Evolutionary conservation across 371 early-diverging fungal genomes (phyloP).

Genomic region (Nematocida major): DNA sequence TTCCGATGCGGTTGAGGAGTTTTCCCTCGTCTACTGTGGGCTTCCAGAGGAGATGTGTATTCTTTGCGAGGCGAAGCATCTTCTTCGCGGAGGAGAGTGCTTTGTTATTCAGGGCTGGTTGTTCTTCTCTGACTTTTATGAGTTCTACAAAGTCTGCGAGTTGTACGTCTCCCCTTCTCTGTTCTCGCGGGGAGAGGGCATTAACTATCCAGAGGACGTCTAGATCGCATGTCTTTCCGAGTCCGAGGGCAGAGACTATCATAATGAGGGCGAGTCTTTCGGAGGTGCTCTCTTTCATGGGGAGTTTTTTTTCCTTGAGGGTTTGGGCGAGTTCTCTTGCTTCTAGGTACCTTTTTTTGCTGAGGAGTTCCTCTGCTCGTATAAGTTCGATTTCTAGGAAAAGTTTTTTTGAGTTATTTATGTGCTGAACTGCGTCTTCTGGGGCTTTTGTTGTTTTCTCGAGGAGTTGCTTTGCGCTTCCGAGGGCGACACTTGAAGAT

Average conservation of each 20-base stretch:
- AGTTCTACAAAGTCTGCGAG: conserved; percentile 22
- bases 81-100: not conserved
- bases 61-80: conserved; percentile 17
- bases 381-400: conserved; percentile 15
- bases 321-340: not conserved
- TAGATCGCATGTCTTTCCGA: not conserved
- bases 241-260: not conserved
- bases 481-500: not conserved
- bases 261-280: conserved; percentile 9
- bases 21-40: not conserved
- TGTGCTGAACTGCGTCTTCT: not conserved
- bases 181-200: conserved; percentile 4
- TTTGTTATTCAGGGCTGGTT: not conserved
- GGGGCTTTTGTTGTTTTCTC: not conserved
- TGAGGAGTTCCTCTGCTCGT: conserved; percentile 2
- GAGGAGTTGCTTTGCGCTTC: conserved; percentile 10
- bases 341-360: conserved; percentile 34
- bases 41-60: not conserved
- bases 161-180: not conserved
- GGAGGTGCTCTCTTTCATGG: not conserved
- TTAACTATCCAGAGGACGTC: conserved; percentile 36
- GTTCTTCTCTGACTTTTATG: conserved; percentile 7
- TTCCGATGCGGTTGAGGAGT: conserved; percentile 19
- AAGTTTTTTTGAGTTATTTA: conserved; percentile 1
- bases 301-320: not conserved